A percentile compares a stretch with the other conserved stretches of the same genome.
These are phyloP conservation scores for Coniochaeta ligniaria DNA, from an alignment of 2,329 filamentous ascomycete genomes.

Conservation along the genomic window DNA sequence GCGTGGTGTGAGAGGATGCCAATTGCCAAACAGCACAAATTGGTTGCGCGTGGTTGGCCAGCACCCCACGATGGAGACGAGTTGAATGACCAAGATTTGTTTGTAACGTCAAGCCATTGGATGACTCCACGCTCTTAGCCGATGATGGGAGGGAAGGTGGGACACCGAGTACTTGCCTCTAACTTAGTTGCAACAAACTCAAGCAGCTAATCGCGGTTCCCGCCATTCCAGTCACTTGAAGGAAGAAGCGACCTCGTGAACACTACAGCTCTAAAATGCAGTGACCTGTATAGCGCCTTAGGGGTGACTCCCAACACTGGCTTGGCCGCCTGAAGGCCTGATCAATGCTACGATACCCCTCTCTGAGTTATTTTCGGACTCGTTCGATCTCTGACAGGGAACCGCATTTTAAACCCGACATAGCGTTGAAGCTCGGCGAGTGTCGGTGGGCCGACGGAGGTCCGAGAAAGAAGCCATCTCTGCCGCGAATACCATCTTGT, in stretches of 20 bases:
- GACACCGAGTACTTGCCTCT: not conserved
- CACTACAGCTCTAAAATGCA: not conserved
- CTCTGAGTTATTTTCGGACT: not conserved
- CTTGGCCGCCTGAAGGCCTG: too few species aligned
- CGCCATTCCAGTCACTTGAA: not conserved
- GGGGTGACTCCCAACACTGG: too few species aligned
- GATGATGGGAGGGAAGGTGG: not conserved
- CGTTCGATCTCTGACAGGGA: not conserved
- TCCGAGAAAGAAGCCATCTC: not conserved
- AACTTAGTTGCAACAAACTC: not conserved
- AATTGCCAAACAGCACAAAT: conserved; percentile 6
- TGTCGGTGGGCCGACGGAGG: not conserved
- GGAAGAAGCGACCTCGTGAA: not conserved
- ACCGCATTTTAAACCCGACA: too few species aligned
- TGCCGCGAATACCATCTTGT: too few species aligned
- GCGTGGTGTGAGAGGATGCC: not conserved
- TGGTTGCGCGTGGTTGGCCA: conserved; percentile 9
- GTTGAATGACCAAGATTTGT: conserved; percentile 11
- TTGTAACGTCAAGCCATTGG: conserved; percentile 3
- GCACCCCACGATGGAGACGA: conserved; percentile 4
- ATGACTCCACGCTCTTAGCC: not conserved
- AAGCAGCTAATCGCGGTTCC: not conserved
- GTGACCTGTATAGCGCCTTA: too few species aligned
- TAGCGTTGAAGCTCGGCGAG: not conserved
- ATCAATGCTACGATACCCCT: too few species aligned